Evolutionary conservation across 768 basidiomycete species (phyloP), one percentile per base, ranked within the genome.

Genomic region (Fomitopsis serialis): DNA sequence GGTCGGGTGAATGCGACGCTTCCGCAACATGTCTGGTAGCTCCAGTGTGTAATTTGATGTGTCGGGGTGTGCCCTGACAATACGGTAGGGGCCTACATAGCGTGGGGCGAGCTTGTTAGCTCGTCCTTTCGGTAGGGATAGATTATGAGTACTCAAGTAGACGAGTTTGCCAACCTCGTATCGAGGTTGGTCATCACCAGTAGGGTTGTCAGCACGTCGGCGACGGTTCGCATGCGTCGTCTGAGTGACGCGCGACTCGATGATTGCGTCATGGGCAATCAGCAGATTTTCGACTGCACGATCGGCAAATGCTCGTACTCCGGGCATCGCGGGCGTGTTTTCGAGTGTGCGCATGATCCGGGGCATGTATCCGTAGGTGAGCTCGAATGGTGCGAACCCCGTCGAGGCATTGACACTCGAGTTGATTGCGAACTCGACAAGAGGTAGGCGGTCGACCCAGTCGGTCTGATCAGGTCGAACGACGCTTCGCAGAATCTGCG

Each of bases 361-460:
- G 0, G 62, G 67, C 35, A 64, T 46, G 15, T 58, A 53, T 8
- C 58, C 62, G 12, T 55, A 53, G 15, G 57, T 68, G 12, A 68
- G 53, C 19, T 68, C 54, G 44, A 68, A 68, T 8, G 71, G 73
- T 19, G 70, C 62, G 46, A 66, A 74, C n/a, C 62, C 57, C 0
- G 73, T 76, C 0, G 69, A 63, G 2, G 61, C 48, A 32, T 63
- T 68, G 0, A 59, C 50, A 25, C 65, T 60, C 0, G 61, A 59
- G 54, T 70, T 78, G 6, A 75, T 66, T 0, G 73, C 73, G 56
- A 77, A 76, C 52, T 76, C 71, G 0, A 65, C 61, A 46, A 70
- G 47, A 2, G 68, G 69, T 0, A 72, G 9, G 8, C 61, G 58
- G 0, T 63, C 52, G 0, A 66, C 58, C 70, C 72, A 74, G 37